Evolutionary conservation across 352 stramenopile genomes (phyloP).

Genomic region (Blastocystis sp.): DNA sequence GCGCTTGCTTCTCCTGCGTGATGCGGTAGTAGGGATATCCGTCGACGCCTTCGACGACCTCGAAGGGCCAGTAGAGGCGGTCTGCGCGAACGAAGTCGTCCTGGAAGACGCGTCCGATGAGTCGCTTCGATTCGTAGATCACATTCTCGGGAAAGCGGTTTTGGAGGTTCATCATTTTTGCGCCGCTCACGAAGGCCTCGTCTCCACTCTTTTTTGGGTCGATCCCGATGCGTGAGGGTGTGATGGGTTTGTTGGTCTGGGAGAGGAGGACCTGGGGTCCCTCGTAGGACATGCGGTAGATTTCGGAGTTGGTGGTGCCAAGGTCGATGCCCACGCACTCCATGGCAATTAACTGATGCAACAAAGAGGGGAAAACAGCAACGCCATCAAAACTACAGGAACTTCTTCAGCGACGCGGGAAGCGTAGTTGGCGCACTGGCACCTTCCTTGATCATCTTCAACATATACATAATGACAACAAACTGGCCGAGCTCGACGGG

Average conservation of each 20-base stretch:
- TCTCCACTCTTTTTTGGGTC: slow-evolving; percentile 62
- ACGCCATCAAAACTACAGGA: slow-evolving; percentile 51
- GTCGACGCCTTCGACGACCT: not conserved
- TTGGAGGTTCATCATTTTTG: slow-evolving; percentile 74
- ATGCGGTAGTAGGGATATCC: not conserved
- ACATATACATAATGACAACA: slow-evolving; percentile 53
- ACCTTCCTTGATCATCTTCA: slow-evolving; percentile 39
- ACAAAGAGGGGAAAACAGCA: not conserved
- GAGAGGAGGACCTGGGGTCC: slow-evolving; percentile 73
- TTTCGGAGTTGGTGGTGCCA: slow-evolving; percentile 72
- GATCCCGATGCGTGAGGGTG: slow-evolving; percentile 77
- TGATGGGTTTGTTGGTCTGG: slow-evolving; percentile 75
- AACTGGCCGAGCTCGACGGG: slow-evolving; percentile 23
- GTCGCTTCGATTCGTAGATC: slow-evolving; percentile 36
- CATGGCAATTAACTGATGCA: not conserved
- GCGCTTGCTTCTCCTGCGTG: not conserved
- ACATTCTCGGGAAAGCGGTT: slow-evolving; percentile 63
- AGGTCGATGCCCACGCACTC: slow-evolving; percentile 69
- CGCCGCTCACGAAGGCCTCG: slow-evolving; percentile 72
- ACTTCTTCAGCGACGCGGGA: slow-evolving; percentile 25
- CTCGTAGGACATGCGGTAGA: slow-evolving; percentile 69
- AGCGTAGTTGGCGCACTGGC: slow-evolving; percentile 22
- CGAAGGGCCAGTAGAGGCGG: slow-evolving; percentile 24
- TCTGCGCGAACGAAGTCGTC: slow-evolving; percentile 3
- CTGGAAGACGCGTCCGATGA: slow-evolving; percentile 36